These are phyloP conservation scores for Crithidia expoeki DNA, from an alignment of 208 protist genomes.

Conservation along the genomic window DNA sequence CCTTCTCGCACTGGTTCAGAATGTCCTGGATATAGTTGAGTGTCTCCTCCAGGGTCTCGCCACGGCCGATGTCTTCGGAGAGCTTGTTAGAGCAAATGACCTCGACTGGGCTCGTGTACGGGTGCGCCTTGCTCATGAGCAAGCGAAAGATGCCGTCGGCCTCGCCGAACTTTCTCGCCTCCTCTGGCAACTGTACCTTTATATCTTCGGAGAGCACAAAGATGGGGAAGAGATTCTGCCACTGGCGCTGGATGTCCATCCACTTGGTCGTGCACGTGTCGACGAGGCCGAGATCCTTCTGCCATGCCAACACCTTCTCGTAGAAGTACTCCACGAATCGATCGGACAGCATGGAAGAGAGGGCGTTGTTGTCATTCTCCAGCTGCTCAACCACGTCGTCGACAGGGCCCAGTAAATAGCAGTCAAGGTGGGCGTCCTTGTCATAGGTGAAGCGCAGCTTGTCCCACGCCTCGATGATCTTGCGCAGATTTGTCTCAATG, in stretches of 20 bases:
- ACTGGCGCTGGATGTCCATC: constrained; percentile 97
- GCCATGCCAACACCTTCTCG: constrained; percentile 95
- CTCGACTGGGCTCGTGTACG: constrained; percentile 92
- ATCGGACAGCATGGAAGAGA: constrained; percentile 96
- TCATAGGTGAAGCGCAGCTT: constrained; percentile 93
- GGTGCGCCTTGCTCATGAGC: constrained; percentile 93
- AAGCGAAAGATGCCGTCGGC: constrained; percentile 91
- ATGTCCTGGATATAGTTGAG: constrained; percentile 92
- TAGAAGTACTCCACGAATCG: constrained; percentile 97
- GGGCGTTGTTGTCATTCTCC: constrained; percentile 94
- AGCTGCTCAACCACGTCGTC: constrained; percentile 96
- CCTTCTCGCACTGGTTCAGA: constrained; percentile 97
- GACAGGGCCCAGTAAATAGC: constrained; percentile 87
- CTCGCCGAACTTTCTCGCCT: constrained; percentile 93
- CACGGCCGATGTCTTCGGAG: constrained; percentile 84
- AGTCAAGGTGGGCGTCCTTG: constrained; percentile 84
- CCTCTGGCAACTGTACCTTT: constrained; percentile 96
- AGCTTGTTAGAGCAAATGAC: constrained; percentile 87
- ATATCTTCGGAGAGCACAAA: constrained; percentile 98
- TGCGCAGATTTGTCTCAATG: constrained; percentile 96
- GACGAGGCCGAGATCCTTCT: constrained; percentile 95
- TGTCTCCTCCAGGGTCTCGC: constrained; percentile 90
- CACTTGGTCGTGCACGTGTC: constrained; percentile 96
- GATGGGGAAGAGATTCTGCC: constrained; percentile 98
- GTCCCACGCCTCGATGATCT: constrained; percentile 96